phyloP scores from a whole-genome alignment of 768 basidiomycete genomes.

The Amanita thiersii region DNA sequence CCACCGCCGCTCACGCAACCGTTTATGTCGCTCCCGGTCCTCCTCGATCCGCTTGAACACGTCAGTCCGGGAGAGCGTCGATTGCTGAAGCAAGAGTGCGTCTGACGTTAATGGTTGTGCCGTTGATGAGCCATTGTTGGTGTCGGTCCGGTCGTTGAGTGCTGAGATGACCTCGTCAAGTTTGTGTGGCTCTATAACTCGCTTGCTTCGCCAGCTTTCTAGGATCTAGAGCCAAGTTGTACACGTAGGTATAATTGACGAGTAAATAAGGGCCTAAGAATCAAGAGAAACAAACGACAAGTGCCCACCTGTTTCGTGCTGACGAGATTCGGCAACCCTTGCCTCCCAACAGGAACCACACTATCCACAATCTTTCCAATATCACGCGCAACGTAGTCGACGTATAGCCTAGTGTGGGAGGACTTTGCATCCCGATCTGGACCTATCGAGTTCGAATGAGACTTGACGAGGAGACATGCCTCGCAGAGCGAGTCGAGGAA shows the following conservation, averaged over 20 bases:
- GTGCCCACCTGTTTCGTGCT: conserved; percentile 75
- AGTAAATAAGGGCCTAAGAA: not conserved
- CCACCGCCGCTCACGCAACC: conserved; percentile 86
- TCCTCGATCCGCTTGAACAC: conserved; percentile 85
- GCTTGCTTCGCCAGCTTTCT: conserved; percentile 85
- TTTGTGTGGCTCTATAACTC: conserved; percentile 71
- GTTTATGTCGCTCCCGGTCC: conserved; percentile 87
- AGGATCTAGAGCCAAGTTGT: conserved; percentile 51
- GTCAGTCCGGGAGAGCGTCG: conserved; percentile 49
- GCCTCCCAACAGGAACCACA: conserved; percentile 85
- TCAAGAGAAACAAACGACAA: not conserved
- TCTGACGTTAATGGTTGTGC: conserved; percentile 16
- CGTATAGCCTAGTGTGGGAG: conserved; percentile 53
- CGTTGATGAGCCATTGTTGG: conserved; percentile 7
- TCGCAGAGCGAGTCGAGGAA: conserved; percentile 87
- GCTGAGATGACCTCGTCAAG: conserved; percentile 61
- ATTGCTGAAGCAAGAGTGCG: conserved; percentile 16
- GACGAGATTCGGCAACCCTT: conserved; percentile 80
- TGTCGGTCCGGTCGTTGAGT: conserved; percentile 37
- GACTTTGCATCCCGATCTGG: conserved; percentile 14
- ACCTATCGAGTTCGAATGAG: conserved; percentile 39
- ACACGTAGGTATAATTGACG: not conserved
- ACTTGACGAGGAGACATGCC: conserved; percentile 60
- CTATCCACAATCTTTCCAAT: conserved; percentile 68
- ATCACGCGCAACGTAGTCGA: conserved; percentile 73